Evolutionary conservation across 352 stramenopile species (phyloP).

Genomic region (Paralagenidium karlingii): DNA sequence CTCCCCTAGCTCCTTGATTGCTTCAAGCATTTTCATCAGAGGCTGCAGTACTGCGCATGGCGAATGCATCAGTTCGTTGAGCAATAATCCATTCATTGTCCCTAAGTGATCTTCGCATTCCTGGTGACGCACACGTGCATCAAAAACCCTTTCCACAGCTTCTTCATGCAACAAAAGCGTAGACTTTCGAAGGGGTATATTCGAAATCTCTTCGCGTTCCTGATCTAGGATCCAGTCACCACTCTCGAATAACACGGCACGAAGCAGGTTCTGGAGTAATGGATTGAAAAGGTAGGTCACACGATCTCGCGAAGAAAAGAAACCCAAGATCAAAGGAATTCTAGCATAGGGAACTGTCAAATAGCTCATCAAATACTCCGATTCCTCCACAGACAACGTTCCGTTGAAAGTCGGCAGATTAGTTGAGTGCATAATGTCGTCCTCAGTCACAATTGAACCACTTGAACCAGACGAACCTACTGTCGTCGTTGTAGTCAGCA

Average conservation of each 20-base stretch:
- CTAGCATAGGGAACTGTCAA: conserved; percentile 97
- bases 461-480: conserved; percentile 15
- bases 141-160: conserved; percentile 53
- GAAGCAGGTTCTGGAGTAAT: conserved; percentile 70
- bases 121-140: conserved; percentile 62
- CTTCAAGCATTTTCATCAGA: conserved; percentile 71
- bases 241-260: conserved; percentile 83
- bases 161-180: conserved; percentile 70
- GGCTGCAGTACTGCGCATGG: conserved; percentile 78
- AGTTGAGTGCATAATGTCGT: conserved; percentile 96
- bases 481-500: conserved; percentile 42
- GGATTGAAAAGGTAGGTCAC: conserved; percentile 84
- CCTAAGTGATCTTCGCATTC: conserved; percentile 84
- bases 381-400: conserved; percentile 93
- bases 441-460: conserved; percentile 76
- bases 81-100: conserved; percentile 93
- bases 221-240: conserved; percentile 70
- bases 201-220: conserved; percentile 44
- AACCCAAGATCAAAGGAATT: conserved; percentile 95
- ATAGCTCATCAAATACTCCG: conserved; percentile 97
- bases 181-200: conserved; percentile 75
- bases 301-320: conserved; percentile 90
- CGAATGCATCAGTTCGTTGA: conserved; percentile 97
- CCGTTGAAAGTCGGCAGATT: conserved; percentile 95
- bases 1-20: conserved; percentile 68